Evolutionary conservation across 192 early-diverging fungal species (phyloP).

Genomic region (Coemansia sp.): DNA sequence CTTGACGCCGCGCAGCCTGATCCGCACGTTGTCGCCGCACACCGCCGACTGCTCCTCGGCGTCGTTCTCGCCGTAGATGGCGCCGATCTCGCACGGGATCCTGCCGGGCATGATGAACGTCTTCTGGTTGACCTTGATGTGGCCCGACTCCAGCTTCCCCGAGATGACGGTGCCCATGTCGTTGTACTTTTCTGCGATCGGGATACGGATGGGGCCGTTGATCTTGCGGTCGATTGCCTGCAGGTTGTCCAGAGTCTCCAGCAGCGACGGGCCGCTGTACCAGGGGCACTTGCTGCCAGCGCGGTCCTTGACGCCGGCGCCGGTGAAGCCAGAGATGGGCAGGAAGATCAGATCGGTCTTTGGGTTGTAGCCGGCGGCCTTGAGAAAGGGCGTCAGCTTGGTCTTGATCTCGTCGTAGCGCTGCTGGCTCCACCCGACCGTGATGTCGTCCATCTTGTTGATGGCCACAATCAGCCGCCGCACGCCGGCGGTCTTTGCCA

Average conservation of each 20-base stretch:
- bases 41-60: slow-evolving; percentile 70
- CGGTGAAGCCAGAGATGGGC: slow-evolving; percentile 96
- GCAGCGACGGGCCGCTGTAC: slow-evolving; percentile 85
- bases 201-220: slow-evolving; percentile 88
- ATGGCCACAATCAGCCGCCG: slow-evolving; percentile 90
- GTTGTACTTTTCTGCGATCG: slow-evolving; percentile 94
- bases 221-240: slow-evolving; percentile 83
- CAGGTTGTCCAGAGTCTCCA: slow-evolving; percentile 83
- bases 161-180: slow-evolving; percentile 97
- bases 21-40: slow-evolving; percentile 93
- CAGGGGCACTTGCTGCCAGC: slow-evolving; percentile 65
- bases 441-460: slow-evolving; percentile 99
- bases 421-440: slow-evolving; percentile 89
- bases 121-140: slow-evolving; percentile 81
- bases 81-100: slow-evolving; percentile 69
- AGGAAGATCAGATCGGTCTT: slow-evolving; percentile 83
- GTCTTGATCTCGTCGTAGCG: slow-evolving; percentile 87
- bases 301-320: slow-evolving; percentile 93
- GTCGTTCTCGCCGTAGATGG: slow-evolving; percentile 84
- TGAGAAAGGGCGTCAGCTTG: slow-evolving; percentile 91
- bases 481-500: slow-evolving; percentile 97
- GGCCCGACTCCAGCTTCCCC: slow-evolving; percentile 96
- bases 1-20: slow-evolving; percentile 87
- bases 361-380: slow-evolving; percentile 88
- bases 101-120: slow-evolving; percentile 93